These are phyloP conservation scores for Fraxinus greggii DNA, from an alignment of 305 asterid genomes.

Conservation along the genomic window DNA sequence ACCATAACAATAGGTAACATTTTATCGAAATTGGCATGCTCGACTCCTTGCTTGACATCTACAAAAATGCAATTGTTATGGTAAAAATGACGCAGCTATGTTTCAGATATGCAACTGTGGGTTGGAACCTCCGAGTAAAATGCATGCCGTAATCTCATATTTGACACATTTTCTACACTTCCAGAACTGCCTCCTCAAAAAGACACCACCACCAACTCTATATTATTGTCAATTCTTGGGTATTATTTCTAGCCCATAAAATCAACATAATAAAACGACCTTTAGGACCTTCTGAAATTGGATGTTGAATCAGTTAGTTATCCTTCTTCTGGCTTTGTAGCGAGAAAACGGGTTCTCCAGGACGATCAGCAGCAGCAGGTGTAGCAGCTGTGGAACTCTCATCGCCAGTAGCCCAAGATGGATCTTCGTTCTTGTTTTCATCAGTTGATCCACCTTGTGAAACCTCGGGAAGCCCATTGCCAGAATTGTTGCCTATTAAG, in stretches of 20 bases:
- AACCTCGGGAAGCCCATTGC: not conserved
- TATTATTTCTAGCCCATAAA: not conserved
- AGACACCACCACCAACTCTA: not conserved
- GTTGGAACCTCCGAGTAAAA: not conserved
- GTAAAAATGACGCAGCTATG: not conserved
- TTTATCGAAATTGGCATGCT: not conserved
- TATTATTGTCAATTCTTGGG: not conserved
- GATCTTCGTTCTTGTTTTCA: slow-evolving; percentile 16
- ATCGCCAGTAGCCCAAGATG: slow-evolving; percentile 15
- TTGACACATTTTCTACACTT: not conserved
- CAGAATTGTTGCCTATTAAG: slow-evolving; percentile 36
- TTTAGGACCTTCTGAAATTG: not conserved
- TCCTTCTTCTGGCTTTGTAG: slow-evolving; percentile 49
- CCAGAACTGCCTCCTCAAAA: not conserved
- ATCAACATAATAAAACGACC: not conserved
- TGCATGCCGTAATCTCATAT: not conserved
- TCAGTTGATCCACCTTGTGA: slow-evolving; percentile 27
- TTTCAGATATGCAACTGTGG: not conserved
- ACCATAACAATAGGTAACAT: not conserved
- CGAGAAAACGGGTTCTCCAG: slow-evolving; percentile 44
- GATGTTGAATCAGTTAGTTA: not conserved
- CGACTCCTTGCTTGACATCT: not conserved
- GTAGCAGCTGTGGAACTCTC: slow-evolving; percentile 22
- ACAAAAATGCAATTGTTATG: not conserved
- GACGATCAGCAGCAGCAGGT: slow-evolving; percentile 13